These are phyloP conservation scores for Coniochaeta hoffmannii DNA, from an alignment of 2,329 filamentous ascomycete species.

Conservation along the genomic window DNA sequence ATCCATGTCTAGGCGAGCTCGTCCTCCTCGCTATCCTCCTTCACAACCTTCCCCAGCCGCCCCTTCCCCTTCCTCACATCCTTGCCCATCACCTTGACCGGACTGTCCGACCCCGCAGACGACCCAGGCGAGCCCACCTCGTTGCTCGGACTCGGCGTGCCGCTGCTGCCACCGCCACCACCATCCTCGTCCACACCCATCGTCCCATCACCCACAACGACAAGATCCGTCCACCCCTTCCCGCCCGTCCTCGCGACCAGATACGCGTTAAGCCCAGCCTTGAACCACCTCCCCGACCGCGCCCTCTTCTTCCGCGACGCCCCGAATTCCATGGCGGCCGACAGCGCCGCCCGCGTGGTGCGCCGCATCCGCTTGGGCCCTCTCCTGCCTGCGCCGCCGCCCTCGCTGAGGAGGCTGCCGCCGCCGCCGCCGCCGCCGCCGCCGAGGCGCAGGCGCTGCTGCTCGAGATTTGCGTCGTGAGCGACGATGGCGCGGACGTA, in stretches of 20 bases:
- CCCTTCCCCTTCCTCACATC: not conserved
- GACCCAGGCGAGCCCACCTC: conserved; percentile 4
- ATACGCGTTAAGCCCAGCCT: conserved; percentile 43
- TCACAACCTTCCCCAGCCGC: conserved; percentile 10
- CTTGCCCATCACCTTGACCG: conserved; percentile 3
- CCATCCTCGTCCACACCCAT: too few species aligned
- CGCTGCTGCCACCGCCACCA: not conserved
- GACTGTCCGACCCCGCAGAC: not conserved
- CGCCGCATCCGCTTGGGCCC: conserved; percentile 41
- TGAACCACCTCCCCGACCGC: conserved; percentile 63
- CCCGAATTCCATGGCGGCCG: conserved; percentile 64
- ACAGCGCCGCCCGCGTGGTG: conserved; percentile 62
- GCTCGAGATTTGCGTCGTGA: conserved; percentile 64
- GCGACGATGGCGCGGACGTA: conserved; percentile 82
- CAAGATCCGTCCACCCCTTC: conserved; percentile 16
- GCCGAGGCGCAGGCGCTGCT: conserved; percentile 50
- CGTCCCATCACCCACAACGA: too few species aligned
- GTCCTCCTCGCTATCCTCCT: conserved; percentile 12
- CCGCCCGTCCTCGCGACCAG: conserved; percentile 50
- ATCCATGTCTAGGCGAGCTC: conserved; percentile 10
- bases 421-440: conserved; percentile 46
- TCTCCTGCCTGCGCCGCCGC: conserved; percentile 27
- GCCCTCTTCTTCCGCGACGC: conserved; percentile 53
- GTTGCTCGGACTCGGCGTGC: not conserved
- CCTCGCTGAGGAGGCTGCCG: conserved; percentile 44